Base-by-base conservation (phyloP, 371 early-diverging fungal species). In the Apophysomyces sp. region DNA sequence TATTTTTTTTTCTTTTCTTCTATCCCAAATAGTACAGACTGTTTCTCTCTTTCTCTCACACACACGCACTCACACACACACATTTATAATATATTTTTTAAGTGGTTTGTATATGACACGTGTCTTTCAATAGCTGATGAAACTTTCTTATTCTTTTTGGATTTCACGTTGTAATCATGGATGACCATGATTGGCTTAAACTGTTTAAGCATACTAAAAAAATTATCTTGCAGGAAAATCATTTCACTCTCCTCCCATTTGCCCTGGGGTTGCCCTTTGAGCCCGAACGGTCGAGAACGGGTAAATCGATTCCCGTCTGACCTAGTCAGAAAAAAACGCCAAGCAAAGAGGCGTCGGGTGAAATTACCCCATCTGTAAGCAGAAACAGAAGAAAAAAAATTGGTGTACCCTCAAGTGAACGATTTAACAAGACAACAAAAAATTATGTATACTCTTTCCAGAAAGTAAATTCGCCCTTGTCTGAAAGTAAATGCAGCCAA, bases 41-140 rank as follows among this genome's bases (percentile, higher is more conserved):
- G 16, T 56, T 32, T 52, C 24, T 24, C 39, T 60, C 26, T 59
- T 60, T 30, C 34, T 60, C n/a, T n/a, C n/a, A n/a, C n/a, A n/a
- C n/a, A n/a, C n/a, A n/a, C n/a, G n/a, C n/a, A n/a, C n/a, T n/a
- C n/a, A n/a, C n/a, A n/a, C n/a, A n/a, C n/a, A n/a, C n/a, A n/a
- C n/a, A n/a, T n/a, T n/a, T n/a, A n/a, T n/a, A n/a, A n/a, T 40
- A 7, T 59, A 32, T 36, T 52, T 59, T 4, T 37, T 37, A 3
- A 13, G 11, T 37, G 11, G 2, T 37, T 37, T 37, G 49, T 44
- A 44, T 44, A 44, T 21, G 21, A 44, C 49, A 44, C 49, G 49
- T 44, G 49, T 11, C 8, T 21, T 21, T 7, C 21, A 21, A 44
- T 44, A 44, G 9, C 49, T n/a, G 21, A n/a, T 44, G 49, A 44